phyloP scores from a whole-genome alignment of 129 eudicot species.

The Smallanthus sonchifolius region DNA sequence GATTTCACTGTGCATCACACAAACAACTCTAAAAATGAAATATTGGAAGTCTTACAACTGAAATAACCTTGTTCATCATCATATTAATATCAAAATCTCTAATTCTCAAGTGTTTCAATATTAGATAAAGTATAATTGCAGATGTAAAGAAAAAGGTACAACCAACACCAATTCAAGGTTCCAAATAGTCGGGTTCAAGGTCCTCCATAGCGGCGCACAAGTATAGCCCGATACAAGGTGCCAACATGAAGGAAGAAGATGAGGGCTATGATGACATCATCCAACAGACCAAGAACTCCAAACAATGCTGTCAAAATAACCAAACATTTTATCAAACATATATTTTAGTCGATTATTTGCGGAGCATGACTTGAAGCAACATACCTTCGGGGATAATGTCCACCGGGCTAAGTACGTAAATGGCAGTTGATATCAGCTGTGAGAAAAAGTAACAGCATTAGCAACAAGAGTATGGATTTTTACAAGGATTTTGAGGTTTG shows the following conservation, averaged over 20 bases:
- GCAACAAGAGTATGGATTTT: background rate
- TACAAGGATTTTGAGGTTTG: background rate
- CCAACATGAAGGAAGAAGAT: slow-evolving; percentile 87
- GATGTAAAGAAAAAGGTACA: background rate
- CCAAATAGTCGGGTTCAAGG: slow-evolving; percentile 30
- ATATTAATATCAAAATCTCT: background rate
- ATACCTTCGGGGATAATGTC: slow-evolving; percentile 97
- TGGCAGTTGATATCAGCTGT: slow-evolving; percentile 65
- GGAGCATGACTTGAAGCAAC: background rate
- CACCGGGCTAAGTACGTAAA: slow-evolving; percentile 84
- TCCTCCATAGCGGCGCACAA: slow-evolving; percentile 83
- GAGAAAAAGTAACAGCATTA: slow-evolving; percentile 5
- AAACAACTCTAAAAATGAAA: background rate
- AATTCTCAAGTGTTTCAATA: background rate
- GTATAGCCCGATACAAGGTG: slow-evolving; percentile 82
- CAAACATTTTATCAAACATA: background rate
- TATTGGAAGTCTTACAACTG: background rate
- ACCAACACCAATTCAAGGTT: background rate
- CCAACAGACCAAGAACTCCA: slow-evolving; percentile 84
- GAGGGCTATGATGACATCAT: slow-evolving; percentile 72
- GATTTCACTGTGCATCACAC: background rate
- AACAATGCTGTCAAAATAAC: slow-evolving; percentile 49
- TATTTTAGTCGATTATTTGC: background rate
- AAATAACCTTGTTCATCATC: slow-evolving; percentile 5
- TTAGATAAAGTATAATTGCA: background rate